Percentiles rank a stretch among this genome's conserved stretches.
These are phyloP conservation scores for Globisporangium camurandrum DNA, from an alignment of 352 stramenopile species.

Conservation along the genomic window DNA sequence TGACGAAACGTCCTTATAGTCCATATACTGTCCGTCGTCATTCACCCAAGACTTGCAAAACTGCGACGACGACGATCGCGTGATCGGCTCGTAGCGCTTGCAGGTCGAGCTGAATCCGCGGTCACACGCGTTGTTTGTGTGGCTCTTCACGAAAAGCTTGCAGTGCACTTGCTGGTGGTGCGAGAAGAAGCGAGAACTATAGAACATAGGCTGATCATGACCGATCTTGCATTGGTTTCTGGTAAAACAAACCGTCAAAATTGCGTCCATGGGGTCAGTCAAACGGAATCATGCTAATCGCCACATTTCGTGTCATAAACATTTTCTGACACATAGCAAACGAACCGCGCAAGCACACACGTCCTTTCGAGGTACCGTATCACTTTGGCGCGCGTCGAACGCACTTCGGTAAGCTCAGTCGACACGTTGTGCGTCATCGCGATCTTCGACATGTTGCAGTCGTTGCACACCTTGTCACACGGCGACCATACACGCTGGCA, in stretches of 20 bases:
- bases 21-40: neutral
- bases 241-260: neutral
- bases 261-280: too few relatives aligned
- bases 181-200: constrained; percentile 7
- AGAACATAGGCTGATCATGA: neutral
- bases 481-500: neutral
- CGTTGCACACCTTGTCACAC: neutral
- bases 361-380: constrained; percentile 9
- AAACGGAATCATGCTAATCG: neutral
- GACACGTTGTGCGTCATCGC: neutral
- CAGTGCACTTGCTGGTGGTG: neutral
- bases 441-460: neutral
- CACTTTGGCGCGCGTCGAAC: neutral
- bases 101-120: neutral
- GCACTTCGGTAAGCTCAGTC: neutral
- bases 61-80: neutral
- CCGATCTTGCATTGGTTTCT: constrained; percentile 5
- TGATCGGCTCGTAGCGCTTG: neutral
- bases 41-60: neutral
- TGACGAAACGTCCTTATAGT: neutral
- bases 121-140: constrained; percentile 14
- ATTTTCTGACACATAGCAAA: too few relatives aligned
- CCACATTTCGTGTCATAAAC: too few relatives aligned
- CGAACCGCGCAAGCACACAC: too few relatives aligned
- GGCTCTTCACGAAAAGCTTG: constrained; percentile 14